Evolutionary conservation across 225 moss, liverwort and hornwort genomes (phyloP).

Genomic region (Asterella californica): DNA sequence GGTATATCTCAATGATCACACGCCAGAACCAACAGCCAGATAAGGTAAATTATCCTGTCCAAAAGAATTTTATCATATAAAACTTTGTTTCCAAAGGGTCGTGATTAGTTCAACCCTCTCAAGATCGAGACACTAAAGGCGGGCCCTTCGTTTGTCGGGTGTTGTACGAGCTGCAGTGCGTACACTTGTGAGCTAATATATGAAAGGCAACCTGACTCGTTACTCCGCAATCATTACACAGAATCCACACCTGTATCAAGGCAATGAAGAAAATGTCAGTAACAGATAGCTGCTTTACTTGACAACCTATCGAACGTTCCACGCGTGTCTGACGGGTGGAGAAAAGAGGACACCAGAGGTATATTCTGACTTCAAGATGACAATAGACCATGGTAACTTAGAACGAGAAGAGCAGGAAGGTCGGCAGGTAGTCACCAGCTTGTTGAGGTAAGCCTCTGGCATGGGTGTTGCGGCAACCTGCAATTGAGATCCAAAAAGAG

Average conservation of each 20-base stretch:
- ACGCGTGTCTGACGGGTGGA: too few relatives aligned
- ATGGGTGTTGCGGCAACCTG: constrained; percentile 62
- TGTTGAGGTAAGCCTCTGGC: constrained; percentile 81
- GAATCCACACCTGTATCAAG: constrained; percentile 70
- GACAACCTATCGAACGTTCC: neutral
- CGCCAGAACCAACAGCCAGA: constrained; percentile 11
- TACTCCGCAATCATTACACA: constrained; percentile 84
- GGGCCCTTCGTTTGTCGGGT: constrained; percentile 49
- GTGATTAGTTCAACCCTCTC: neutral
- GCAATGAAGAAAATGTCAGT: neutral
- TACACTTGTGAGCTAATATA: constrained; percentile 80
- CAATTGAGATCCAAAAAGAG: neutral
- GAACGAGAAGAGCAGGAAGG: neutral
- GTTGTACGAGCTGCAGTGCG: constrained; percentile 70
- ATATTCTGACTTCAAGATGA: neutral
- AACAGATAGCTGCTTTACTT: neutral
- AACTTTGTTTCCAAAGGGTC: neutral
- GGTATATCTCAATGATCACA: neutral
- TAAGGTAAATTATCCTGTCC: neutral
- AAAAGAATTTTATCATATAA: constrained; percentile 14
- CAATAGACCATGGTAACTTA: neutral
- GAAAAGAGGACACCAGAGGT: too few relatives aligned
- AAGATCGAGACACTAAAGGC: constrained; percentile 12
- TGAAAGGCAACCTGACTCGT: constrained; percentile 68
- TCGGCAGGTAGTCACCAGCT: constrained; percentile 40